Evolutionary conservation across 352 stramenopile species (phyloP), one percentile per base, ranked within the genome.

Genomic region (Phytophthora pseudosyringae): DNA sequence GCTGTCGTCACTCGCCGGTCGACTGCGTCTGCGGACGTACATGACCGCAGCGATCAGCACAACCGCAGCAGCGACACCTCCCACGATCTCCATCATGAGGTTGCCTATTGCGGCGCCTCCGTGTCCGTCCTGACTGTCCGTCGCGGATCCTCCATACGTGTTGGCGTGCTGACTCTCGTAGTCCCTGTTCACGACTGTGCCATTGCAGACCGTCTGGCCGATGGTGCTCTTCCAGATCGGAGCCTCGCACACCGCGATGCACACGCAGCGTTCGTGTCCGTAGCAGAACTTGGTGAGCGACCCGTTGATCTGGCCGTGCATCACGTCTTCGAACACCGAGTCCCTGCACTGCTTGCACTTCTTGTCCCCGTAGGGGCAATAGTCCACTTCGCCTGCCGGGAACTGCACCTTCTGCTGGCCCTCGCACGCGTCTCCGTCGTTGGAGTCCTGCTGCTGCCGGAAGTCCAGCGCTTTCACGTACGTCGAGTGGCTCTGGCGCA

Each of bases 381-480:
- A 86, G 8, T 71, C 48, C 16, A 74, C 74, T 45, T 63, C 45
- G 10, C 67, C 51, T 1, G 69, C 59, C 5, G 60, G 69, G 47
- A 81, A 81, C 31, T 78, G 69, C n/a, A 87, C 70, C 25, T 73
- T 73, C 57, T 80, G 79, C 26, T 80, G 21, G 21, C 21, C 55
- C 18, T 64, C 62, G 3, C 46, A 15, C 6, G 35, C 46, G 13
- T 64, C 67, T 29, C 65, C 64, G 46, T 78, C 56, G 25, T 81
- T 75, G 7, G 73, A 76, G 2, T 61, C 45, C n/a, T 58, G 26
- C 16, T 72, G 64, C n/a, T 60, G 12, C 8, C 35, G 16, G 46
- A 69, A 73, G 45, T 78, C 62, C 49, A 76, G 26, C 0, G 21
- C 35, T 45, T 36, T 53, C 3, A 66, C 31, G 62, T 72, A 81